A percentile compares a stretch with the other conserved stretches of the same genome.
phyloP scores from a whole-genome alignment of 257 asterid species.

The Capsicum chinense region DNA sequence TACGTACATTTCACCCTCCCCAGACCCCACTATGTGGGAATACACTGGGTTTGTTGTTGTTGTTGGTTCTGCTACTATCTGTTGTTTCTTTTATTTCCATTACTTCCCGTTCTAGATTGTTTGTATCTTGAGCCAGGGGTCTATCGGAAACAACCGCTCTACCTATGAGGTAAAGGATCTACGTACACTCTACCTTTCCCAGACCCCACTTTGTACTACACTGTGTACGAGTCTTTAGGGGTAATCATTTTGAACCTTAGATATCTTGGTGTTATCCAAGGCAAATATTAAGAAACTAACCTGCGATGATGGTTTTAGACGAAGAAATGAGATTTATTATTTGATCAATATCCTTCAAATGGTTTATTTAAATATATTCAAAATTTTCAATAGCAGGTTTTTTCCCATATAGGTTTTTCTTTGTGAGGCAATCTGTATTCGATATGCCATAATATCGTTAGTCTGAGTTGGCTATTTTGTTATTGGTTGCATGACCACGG shows the following conservation, averaged over 20 bases:
- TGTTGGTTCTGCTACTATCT: too few species aligned
- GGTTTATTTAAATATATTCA: neutral
- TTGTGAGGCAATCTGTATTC: neutral
- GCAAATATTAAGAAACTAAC: neutral
- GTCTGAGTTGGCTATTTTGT: neutral
- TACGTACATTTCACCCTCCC: too few species aligned
- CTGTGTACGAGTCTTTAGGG: neutral
- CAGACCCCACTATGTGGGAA: too few species aligned
- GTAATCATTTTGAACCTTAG: conserved; percentile 6
- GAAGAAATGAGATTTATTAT: neutral
- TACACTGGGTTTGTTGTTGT: too few species aligned
- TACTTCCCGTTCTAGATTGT: too few species aligned
- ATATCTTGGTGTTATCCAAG: conserved; percentile 2
- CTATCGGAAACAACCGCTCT: too few species aligned
- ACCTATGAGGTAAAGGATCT: too few species aligned
- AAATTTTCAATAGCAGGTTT: neutral
- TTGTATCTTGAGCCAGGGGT: too few species aligned
- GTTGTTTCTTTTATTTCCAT: too few species aligned
- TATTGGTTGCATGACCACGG: neutral
- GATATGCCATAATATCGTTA: neutral
- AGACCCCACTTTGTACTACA: too few species aligned
- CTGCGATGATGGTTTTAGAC: neutral
- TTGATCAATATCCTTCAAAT: neutral
- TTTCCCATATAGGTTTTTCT: neutral
- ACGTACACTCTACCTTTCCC: too few species aligned